Conservation (phyloP, 2,329 filamentous ascomycete genomes). For the Chrysoporthe austroafricana region DNA sequence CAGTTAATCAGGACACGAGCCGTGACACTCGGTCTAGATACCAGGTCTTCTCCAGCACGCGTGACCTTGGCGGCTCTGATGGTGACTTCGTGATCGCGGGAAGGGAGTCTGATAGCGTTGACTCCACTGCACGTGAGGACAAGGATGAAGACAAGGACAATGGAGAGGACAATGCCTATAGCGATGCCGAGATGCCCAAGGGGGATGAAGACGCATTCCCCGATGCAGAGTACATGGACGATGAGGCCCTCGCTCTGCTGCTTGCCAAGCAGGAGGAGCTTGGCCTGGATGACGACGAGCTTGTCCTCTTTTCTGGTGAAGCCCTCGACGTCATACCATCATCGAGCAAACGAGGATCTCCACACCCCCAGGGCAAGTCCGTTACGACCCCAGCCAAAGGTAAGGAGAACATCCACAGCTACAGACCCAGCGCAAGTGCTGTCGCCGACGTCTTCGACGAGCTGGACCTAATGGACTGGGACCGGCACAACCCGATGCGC, state of each 20-base stretch:
- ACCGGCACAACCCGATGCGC: constrained; percentile 65
- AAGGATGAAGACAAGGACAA: constrained; percentile 36
- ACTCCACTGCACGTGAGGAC: constrained; percentile 40
- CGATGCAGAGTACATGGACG: constrained; percentile 50
- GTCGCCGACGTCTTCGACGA: constrained; percentile 61
- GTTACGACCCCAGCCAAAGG: neutral
- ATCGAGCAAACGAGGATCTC: constrained; percentile 15
- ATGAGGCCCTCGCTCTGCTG: constrained; percentile 65
- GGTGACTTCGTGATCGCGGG: constrained; percentile 44
- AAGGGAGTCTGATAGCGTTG: constrained; percentile 46
- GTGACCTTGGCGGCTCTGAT: constrained; percentile 50
- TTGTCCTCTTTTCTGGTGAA: constrained; percentile 56
- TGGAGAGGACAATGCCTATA: constrained; percentile 36
- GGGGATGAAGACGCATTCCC: constrained; percentile 32
- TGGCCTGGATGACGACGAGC: constrained; percentile 62
- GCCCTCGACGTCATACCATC: constrained; percentile 2
- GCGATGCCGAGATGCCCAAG: constrained; percentile 35
- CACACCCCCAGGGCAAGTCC: neutral
- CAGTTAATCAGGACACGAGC: constrained; percentile 32
- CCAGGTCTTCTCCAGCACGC: constrained; percentile 34
- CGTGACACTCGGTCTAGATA: constrained; percentile 29
- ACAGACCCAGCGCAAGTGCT: constrained; percentile 43
- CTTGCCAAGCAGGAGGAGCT: constrained; percentile 66
- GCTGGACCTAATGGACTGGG: constrained; percentile 86
- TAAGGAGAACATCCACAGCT: constrained; percentile 5